Percentiles rank a stretch among this genome's conserved stretches.
Conservation (phyloP, 805 yeast species). For the Candida piceae region DNA sequence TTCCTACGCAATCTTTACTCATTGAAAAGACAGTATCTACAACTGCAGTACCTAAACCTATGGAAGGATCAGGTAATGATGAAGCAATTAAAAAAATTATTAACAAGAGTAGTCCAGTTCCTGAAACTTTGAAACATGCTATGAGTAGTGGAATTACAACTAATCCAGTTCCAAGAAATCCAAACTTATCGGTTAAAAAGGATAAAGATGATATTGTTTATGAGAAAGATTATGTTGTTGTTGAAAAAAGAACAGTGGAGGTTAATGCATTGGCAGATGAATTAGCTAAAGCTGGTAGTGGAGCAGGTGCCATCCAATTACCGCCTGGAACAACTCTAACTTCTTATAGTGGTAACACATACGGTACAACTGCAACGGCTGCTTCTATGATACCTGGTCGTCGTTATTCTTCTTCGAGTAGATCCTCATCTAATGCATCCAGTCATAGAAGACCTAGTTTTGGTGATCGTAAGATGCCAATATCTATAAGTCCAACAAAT, state of each 20-base stretch:
- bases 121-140: constrained; percentile 25
- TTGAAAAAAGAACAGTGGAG: constrained; percentile 91
- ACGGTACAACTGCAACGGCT: constrained; percentile 1
- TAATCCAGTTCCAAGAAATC: constrained; percentile 1
- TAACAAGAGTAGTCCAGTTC: constrained; percentile 39
- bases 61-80: constrained; percentile 29
- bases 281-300: constrained; percentile 47
- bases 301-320: constrained; percentile 35
- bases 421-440: constrained; percentile 44
- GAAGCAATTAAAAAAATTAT: constrained; percentile 43
- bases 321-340: not conserved
- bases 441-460: constrained; percentile 54
- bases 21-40: constrained; percentile 9
- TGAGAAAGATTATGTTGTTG: constrained; percentile 89
- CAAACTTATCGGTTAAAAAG: constrained; percentile 4
- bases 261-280: constrained; percentile 96
- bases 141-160: not conserved
- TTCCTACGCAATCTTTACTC: too few species aligned
- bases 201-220: constrained; percentile 40
- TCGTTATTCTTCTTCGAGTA: constrained; percentile 31
- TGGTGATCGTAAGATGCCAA: constrained; percentile 58
- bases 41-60: constrained; percentile 14
- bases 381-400: constrained; percentile 21
- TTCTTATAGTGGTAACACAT: not conserved
- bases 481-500: constrained; percentile 74